Base-by-base conservation (phyloP, 306 rosid genomes). In the Biancaea sappan region DNA sequence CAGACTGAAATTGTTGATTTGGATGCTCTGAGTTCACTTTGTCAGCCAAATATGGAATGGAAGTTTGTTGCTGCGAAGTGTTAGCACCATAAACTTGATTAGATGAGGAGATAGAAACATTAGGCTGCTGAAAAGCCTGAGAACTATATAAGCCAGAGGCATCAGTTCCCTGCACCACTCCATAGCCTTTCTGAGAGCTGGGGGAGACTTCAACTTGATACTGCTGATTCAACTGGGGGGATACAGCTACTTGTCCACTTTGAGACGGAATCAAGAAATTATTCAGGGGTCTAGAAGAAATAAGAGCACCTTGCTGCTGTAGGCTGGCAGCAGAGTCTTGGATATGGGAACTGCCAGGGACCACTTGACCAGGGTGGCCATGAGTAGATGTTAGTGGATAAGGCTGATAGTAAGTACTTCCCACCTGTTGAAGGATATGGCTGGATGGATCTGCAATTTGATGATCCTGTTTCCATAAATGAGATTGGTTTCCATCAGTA, bases 401-500 rank as follows among this genome's bases (percentile, higher is more conserved):
- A 77, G 99, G 86, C 73, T 90, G 97, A 81, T 81, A 85, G 71
- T 87, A 87, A 72, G 82, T 86, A 86, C 32, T 80, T 41, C 89
- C 90, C 38, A 85, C 76, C 60, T 87, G 96, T 69, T 90, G 96
- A 65, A 84, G 76, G 52, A 86, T 75, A 82, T 84, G 90, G 57
- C 86, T 79, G 5, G 88, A 77, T 51, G 77, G 89, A 73, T 88
- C 90, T 34, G 82, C 85, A 78, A 77, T 80, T 80, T 84, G 99
- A 72, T 84, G 89, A 71, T 89, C 96, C 34, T 86, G 93, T 85
- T 83, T 90, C 97, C 96, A 94, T 34, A 83, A 73, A 69, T 89
- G 88, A 73, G 94, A 87, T 72, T 87, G 87, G 63, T 74, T 81
- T 77, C 78, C 87, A 61, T 84, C 90, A 81, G 60, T 79, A 35